A percentile compares a stretch with the other conserved stretches of the same genome.
Conservation (phyloP, 495 filamentous ascomycete genomes). For the Cryomyces antarcticus region DNA sequence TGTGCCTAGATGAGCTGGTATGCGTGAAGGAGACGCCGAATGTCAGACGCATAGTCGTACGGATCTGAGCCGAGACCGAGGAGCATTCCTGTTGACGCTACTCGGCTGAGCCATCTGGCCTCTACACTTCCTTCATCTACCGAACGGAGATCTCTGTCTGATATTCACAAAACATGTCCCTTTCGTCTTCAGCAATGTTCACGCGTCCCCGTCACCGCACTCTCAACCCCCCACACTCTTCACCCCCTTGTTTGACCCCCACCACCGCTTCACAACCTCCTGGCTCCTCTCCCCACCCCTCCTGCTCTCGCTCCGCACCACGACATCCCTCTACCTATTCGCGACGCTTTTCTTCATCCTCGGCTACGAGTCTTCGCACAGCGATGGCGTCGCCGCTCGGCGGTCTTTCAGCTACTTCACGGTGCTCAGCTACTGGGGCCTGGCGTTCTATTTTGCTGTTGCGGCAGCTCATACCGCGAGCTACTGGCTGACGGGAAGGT, state of each 20-base stretch:
- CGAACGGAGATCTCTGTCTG: too few species aligned
- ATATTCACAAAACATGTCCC: too few species aligned
- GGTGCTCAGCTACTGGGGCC: conserved; percentile 55
- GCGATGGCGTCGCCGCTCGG: conserved; percentile 18
- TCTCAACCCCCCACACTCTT: background rate
- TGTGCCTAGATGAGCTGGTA: too few species aligned
- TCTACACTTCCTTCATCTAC: too few species aligned
- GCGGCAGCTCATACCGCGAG: conserved; percentile 41
- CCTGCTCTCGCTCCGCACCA: conserved; percentile 35
- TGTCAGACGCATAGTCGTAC: too few species aligned
- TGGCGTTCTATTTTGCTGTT: conserved; percentile 56
- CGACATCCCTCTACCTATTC: conserved; percentile 52
- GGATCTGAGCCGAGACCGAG: too few species aligned
- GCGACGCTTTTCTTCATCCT: conserved; percentile 47
- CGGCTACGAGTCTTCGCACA: conserved; percentile 29
- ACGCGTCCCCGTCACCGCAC: too few species aligned
- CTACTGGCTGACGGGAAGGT: conserved; percentile 31
- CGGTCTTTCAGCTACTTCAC: conserved; percentile 65
- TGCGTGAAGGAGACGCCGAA: too few species aligned
- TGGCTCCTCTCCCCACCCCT: conserved; percentile 48
- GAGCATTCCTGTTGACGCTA: too few species aligned
- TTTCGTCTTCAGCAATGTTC: too few species aligned
- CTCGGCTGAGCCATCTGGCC: too few species aligned
- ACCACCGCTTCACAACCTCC: conserved; percentile 48
- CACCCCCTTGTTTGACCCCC: background rate